Base-by-base conservation (phyloP, 208 protist species). In the Trypanosoma theileri region DNA sequence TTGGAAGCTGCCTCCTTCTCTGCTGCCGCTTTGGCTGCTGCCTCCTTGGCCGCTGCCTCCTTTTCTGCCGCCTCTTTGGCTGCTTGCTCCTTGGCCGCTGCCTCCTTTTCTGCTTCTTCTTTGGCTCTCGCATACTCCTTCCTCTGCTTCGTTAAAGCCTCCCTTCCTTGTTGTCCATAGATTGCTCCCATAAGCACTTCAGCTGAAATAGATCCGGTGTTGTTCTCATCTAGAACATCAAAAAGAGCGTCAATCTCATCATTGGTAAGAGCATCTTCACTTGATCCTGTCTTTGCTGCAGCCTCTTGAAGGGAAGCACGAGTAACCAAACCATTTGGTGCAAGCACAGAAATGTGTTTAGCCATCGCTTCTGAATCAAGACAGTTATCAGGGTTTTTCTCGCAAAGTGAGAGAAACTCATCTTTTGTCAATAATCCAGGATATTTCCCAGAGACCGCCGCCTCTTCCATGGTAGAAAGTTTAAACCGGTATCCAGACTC, bases 191-290 rank as follows among this genome's bases (percentile, higher is more conserved):
- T 92, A 57, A 95, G 74, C 64, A 78, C 72, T 26, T 90, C 79
- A 54, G 78, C 76, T 24, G 76, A 77, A 59, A 95, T 84, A 44
- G 82, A 80, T n/a, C 86, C 86, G 54, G 77, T 90, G 77, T 88
- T 84, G 4, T 87, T 73, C 12, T 58, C 64, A 54, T 95, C 86
- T 84, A 93, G 51, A 69, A 75, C 84, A 52, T 68, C 66, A 63
- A 92, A 95, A 65, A 95, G 78, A n/a, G 80, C 76, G 58, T 95
- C 89, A 51, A 90, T 71, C 69, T 95, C 89, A 56, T 88, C 81
- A 31, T 80, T 77, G 22, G 71, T 80, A n/a, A 95, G 73, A 12
- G 64, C 59, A 62, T 69, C 73, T 26, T 26, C 69, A 75, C 51
- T 80, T 74, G 50, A 73, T 66, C 65, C 55, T 77, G 73, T 54